phyloP scores from a whole-genome alignment of 331 rosid genomes.

The Acacia pycnantha region DNA sequence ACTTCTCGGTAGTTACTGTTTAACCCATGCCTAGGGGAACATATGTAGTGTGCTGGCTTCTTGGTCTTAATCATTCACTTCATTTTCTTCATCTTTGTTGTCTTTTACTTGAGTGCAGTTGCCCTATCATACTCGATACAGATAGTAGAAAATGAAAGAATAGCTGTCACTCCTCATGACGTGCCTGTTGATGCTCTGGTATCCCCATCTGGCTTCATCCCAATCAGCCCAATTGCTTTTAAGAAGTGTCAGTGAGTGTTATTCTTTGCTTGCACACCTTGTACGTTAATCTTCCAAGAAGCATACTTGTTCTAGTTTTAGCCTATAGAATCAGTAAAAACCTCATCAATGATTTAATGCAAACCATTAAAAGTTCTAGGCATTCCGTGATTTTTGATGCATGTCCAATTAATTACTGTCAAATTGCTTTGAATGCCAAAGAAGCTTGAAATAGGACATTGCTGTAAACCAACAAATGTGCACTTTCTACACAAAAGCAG shows the following conservation, averaged over 20 bases:
- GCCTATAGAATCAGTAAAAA: not conserved
- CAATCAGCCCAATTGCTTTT: conserved; percentile 47
- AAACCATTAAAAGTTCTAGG: not conserved
- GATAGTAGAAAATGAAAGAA: conserved; percentile 51
- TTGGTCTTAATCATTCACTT: not conserved
- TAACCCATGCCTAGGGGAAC: not conserved
- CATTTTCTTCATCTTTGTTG: not conserved
- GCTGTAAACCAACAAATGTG: not conserved
- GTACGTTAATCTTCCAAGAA: not conserved
- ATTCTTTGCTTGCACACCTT: not conserved
- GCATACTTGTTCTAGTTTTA: not conserved
- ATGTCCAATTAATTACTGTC: not conserved
- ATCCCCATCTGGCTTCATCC: conserved; percentile 55
- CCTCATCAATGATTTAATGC: not conserved
- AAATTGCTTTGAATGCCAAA: not conserved
- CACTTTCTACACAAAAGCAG: not conserved
- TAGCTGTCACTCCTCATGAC: conserved; percentile 46
- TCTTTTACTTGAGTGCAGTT: conserved; percentile 41
- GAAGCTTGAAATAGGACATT: not conserved
- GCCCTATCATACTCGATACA: conserved; percentile 66
- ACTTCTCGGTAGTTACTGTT: conserved; percentile 53
- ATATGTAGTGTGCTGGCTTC: not conserved
- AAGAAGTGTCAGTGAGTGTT: conserved; percentile 35
- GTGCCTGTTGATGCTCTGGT: conserved; percentile 47
- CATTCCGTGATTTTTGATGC: not conserved